A percentile compares a stretch with the other conserved stretches of the same genome.
phyloP scores from a whole-genome alignment of 1,139 yeast species.

The Candida glucosophila region DNA sequence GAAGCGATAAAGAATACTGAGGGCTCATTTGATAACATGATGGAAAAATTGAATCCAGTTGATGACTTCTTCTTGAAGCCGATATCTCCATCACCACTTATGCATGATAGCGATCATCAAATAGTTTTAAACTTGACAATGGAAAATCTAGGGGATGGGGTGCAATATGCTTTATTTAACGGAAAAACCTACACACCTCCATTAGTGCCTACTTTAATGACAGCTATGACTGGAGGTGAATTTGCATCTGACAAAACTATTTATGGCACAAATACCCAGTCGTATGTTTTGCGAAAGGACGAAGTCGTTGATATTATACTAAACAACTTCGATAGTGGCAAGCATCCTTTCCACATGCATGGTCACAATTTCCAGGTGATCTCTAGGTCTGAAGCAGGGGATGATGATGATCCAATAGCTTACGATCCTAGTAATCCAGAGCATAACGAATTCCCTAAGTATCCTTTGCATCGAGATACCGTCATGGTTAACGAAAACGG shows the following conservation, averaged over 20 bases:
- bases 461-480: slow-evolving; percentile 61
- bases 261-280: slow-evolving; percentile 62
- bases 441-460: slow-evolving; percentile 49
- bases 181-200: slow-evolving; percentile 55
- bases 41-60: slow-evolving; percentile 21
- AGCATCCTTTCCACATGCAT: slow-evolving; percentile 90
- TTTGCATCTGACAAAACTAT: slow-evolving; percentile 40
- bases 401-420: slow-evolving; percentile 45
- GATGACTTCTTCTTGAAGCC: slow-evolving; percentile 56
- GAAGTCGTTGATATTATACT: slow-evolving; percentile 66
- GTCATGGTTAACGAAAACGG: slow-evolving; percentile 58
- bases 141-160: slow-evolving; percentile 66
- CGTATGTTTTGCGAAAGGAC: slow-evolving; percentile 50
- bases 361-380: slow-evolving; percentile 78
- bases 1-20: slow-evolving; percentile 16
- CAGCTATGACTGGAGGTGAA: slow-evolving; percentile 44
- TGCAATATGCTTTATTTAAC: slow-evolving; percentile 70
- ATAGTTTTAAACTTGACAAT: slow-evolving; percentile 52
- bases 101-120: slow-evolving; percentile 52
- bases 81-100: slow-evolving; percentile 26
- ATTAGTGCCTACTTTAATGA: slow-evolving; percentile 55
- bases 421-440: slow-evolving; percentile 33
- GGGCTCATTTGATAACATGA: slow-evolving; percentile 16
- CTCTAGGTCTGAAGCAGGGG: slow-evolving; percentile 45
- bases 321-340: slow-evolving; percentile 73